phyloP scores from a whole-genome alignment of 345 rosid genomes.

The Boechera divaricarpa region DNA sequence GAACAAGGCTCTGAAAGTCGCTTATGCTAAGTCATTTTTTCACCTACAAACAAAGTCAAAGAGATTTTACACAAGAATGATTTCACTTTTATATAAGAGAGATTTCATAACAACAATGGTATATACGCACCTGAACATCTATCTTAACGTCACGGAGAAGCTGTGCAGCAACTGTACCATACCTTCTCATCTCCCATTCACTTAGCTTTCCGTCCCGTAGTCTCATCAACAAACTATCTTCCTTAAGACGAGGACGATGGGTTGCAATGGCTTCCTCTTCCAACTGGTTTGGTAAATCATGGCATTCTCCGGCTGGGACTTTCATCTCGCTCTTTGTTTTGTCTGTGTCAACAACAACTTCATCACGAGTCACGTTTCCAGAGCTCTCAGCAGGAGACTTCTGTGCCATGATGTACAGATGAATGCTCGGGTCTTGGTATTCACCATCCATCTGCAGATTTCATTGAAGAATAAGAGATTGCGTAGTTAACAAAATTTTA shows the following conservation, averaged over 20 bases:
- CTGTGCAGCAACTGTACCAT: slow-evolving; percentile 88
- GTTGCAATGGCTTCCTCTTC: slow-evolving; percentile 35
- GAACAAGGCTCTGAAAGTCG: neutral
- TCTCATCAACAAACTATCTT: slow-evolving; percentile 47
- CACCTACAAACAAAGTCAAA: slow-evolving; percentile 35
- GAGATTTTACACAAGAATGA: neutral
- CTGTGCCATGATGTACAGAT: slow-evolving; percentile 75
- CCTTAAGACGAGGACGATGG: slow-evolving; percentile 39
- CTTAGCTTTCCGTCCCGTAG: slow-evolving; percentile 60
- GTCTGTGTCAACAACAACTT: slow-evolving; percentile 37
- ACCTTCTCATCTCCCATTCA: slow-evolving; percentile 93
- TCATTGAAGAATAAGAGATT: neutral
- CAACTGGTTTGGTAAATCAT: slow-evolving; percentile 18
- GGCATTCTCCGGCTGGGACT: slow-evolving; percentile 19
- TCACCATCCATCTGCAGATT: slow-evolving; percentile 73
- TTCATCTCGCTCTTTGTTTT: slow-evolving; percentile 37
- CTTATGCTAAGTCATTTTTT: slow-evolving; percentile 31
- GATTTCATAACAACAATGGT: slow-evolving; percentile 4
- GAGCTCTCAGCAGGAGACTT: slow-evolving; percentile 48
- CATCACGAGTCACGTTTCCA: slow-evolving; percentile 37
- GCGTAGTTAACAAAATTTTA: slow-evolving; percentile 3
- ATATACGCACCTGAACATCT: slow-evolving; percentile 36
- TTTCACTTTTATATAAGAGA: neutral
- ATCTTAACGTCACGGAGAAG: slow-evolving; percentile 82
- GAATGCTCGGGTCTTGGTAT: slow-evolving; percentile 91